Evolutionary conservation across 2,329 filamentous ascomycete species (phyloP).

Genomic region (Claviceps pusilla): DNA sequence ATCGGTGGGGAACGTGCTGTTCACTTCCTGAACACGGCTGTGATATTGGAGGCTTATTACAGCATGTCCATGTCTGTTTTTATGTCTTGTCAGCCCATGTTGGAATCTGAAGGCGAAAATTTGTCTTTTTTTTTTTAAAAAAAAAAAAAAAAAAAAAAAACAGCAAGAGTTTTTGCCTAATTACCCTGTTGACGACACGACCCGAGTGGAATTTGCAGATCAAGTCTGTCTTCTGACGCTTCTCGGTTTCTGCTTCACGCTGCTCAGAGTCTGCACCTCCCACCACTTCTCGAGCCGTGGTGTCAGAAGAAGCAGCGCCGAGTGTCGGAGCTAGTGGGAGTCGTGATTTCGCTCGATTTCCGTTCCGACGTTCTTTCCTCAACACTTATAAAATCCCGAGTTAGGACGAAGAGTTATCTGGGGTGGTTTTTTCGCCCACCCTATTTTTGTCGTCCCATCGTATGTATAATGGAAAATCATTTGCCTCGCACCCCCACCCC

Average conservation of each 20-base stretch:
- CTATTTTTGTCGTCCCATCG: neutral
- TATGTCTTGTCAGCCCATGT: neutral
- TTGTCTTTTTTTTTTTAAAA: too few species aligned
- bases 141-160: neutral
- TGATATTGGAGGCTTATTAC: constrained; percentile 9
- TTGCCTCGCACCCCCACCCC: neutral
- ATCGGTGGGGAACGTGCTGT: constrained; percentile 12
- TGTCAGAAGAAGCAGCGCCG: neutral
- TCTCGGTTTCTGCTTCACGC: neutral
- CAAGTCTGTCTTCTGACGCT: neutral
- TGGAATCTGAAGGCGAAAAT: neutral
- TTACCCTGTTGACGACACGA: constrained; percentile 14
- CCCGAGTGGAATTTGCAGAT: constrained; percentile 17
- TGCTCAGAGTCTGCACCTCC: neutral
- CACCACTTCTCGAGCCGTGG: neutral
- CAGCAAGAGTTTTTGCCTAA: neutral
- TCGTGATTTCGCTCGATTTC: neutral
- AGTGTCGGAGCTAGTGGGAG: neutral
- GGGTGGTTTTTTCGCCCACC: neutral
- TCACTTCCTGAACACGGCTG: constrained; percentile 13
- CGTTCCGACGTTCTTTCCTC: neutral
- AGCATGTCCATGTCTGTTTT: constrained; percentile 18
- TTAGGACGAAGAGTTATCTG: neutral
- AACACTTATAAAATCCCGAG: neutral
- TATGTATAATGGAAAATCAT: neutral